Conservation (phyloP, 2,329 filamentous ascomycete species). For the Cyphellophora europaea region DNA sequence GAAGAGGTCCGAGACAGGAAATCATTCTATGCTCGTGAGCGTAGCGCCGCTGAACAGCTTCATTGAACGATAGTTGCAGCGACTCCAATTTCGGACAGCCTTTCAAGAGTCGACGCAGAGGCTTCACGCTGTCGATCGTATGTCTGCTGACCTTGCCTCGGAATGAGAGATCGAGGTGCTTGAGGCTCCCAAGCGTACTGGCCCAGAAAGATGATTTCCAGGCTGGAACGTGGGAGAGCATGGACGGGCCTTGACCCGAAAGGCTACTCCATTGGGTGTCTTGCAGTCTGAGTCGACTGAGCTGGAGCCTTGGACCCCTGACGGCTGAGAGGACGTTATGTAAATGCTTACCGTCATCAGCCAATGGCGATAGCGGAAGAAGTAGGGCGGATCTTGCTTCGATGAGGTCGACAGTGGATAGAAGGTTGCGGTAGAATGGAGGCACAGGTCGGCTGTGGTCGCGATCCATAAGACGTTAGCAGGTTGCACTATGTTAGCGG, state of each 20-base stretch:
- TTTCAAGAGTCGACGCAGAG: slow-evolving; percentile 8
- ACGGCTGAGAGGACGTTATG: slow-evolving; percentile 7
- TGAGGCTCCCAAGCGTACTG: slow-evolving; percentile 9
- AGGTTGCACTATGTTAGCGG: too few species aligned
- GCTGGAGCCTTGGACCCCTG: too few species aligned
- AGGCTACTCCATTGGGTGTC: slow-evolving; percentile 8
- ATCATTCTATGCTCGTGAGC: slow-evolving; percentile 9
- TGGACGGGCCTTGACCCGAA: slow-evolving; percentile 5
- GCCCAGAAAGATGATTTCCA: too few species aligned
- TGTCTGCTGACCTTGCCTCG: slow-evolving; percentile 7
- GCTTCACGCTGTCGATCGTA: slow-evolving; percentile 9
- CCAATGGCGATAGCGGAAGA: neutral
- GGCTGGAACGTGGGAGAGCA: slow-evolving; percentile 6
- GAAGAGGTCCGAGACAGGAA: slow-evolving; percentile 11
- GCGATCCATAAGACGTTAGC: too few species aligned
- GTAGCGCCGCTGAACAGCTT: slow-evolving; percentile 8
- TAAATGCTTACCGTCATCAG: too few species aligned
- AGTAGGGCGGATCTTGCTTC: neutral
- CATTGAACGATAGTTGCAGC: slow-evolving; percentile 9
- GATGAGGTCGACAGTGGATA: neutral
- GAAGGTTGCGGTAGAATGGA: slow-evolving; percentile 1
- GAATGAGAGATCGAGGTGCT: slow-evolving; percentile 11
- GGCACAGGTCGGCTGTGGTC: neutral
- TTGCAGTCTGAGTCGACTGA: slow-evolving; percentile 9
- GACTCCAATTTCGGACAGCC: slow-evolving; percentile 7